Evolutionary conservation across 257 asterid genomes (phyloP), one percentile per base, ranked within the genome.

Genomic region (Solanum stenotomum): DNA sequence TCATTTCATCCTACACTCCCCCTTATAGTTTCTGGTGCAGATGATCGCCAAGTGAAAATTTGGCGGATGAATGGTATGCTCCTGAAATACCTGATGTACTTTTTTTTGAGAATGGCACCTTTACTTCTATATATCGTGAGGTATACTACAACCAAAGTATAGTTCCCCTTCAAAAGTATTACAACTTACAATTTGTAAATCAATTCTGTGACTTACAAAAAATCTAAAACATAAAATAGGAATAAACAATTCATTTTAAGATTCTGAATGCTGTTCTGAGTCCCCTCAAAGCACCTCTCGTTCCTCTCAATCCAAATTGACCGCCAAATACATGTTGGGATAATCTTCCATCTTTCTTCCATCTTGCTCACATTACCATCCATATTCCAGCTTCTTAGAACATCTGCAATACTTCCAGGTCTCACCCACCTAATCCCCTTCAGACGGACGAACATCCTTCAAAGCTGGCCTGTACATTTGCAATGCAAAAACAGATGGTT

Each of bases 1-100:
- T 96, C 99, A 11, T 97, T 97, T 88, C 99, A 97, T 91, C 98
- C 99, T 7, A 96, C 98, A 33, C 98, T 97, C 81, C 99, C 99
- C 85, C 89, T 96, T 87, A 96, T 97, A 90, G 99, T 95, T 88
- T 97, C 99, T 90, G 99, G 99, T 52, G 99, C 99, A 65, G 99
- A 97, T 91, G 99, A 97, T 87, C 99, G 99, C 56, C 98, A 96
- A 92, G 98, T 97, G 38, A 97, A 97, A 89, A 94, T 96, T 88
- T 97, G 99, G 99, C 94, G 98, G 88, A 97, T 97, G 99, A 96
- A 97, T 89, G 99, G 99, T 96, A 96, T 78, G 92, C 42, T 63
- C 76, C 70, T 16, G 8, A 37, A 76, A 25, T 16, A 44, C 88
- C 78, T 25, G 29, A 20, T 82, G 85, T 82, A 49, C 14, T 82